phyloP scores from a whole-genome alignment of 169 alveolate species.

The Blepharisma undulans region DNA sequence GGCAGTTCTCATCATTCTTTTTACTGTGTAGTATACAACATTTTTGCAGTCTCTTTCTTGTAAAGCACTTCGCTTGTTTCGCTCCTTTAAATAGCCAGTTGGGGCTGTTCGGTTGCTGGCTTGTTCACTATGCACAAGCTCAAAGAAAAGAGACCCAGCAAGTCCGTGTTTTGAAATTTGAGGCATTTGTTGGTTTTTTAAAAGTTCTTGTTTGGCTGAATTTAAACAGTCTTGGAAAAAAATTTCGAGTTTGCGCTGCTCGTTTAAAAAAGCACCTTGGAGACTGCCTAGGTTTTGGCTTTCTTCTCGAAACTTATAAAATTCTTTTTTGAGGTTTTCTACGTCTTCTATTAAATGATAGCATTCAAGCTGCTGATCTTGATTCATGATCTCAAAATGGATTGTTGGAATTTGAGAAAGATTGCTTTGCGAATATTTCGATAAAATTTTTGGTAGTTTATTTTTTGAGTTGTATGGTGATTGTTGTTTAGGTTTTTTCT shows the following conservation, averaged over 20 bases:
- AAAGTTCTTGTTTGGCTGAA: constrained; percentile 26
- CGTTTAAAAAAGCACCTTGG: constrained; percentile 12
- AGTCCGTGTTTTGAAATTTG: background rate
- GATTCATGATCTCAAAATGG: background rate
- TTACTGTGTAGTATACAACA: constrained; percentile 14
- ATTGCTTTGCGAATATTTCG: background rate
- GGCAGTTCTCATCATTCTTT: constrained; percentile 18
- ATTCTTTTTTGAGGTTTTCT: background rate
- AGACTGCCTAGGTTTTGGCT: background rate
- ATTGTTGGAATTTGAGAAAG: background rate
- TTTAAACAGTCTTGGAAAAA: constrained; percentile 19
- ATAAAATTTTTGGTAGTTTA: background rate
- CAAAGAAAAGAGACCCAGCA: constrained; percentile 32
- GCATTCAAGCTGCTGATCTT: background rate
- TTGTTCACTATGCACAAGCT: constrained; percentile 5
- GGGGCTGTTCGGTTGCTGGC: background rate
- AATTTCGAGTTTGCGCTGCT: constrained; percentile 25
- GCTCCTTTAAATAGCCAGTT: background rate
- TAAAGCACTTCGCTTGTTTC: background rate
- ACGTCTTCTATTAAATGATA: background rate
- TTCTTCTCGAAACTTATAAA: background rate
- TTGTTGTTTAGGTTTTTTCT: background rate
- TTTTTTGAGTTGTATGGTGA: background rate
- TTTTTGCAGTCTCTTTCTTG: constrained; percentile 20
- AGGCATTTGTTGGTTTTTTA: constrained; percentile 23